Conservation (phyloP, 495 filamentous ascomycete species). For the Penicillium turbatum region DNA sequence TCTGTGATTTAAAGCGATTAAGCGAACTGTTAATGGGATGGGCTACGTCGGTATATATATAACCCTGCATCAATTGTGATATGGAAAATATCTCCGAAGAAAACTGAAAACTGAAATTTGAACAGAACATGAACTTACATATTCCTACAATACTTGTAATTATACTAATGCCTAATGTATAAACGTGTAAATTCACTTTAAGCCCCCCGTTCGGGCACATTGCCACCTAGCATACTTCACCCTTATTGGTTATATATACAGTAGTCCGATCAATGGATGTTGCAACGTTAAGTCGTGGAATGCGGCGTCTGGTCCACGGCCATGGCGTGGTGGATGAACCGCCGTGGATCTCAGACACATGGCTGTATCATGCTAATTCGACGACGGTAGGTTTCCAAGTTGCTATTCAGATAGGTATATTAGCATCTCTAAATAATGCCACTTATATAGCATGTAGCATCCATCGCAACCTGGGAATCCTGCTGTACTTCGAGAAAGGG, state of each 20-base stretch:
- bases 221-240: neutral
- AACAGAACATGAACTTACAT: no score
- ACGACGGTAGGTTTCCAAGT: no score
- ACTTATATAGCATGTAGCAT: no score
- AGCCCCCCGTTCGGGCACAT: neutral
- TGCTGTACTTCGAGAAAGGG: no score
- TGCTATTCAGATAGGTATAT: no score
- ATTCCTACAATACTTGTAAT: no score
- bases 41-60: slow-evolving; percentile 11
- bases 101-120: no score
- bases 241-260: neutral
- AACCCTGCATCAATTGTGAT: slow-evolving; percentile 2
- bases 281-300: neutral
- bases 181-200: neutral
- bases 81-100: slow-evolving; percentile 2
- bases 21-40: slow-evolving; percentile 19
- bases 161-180: no score
- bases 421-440: no score
- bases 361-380: neutral
- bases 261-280: no score
- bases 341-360: neutral
- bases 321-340: neutral
- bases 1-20: slow-evolving; percentile 23
- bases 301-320: neutral
- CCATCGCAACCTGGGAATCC: no score